Conservation (phyloP, 2,329 filamentous ascomycete genomes). For the Aspergillus sp. region DNA sequence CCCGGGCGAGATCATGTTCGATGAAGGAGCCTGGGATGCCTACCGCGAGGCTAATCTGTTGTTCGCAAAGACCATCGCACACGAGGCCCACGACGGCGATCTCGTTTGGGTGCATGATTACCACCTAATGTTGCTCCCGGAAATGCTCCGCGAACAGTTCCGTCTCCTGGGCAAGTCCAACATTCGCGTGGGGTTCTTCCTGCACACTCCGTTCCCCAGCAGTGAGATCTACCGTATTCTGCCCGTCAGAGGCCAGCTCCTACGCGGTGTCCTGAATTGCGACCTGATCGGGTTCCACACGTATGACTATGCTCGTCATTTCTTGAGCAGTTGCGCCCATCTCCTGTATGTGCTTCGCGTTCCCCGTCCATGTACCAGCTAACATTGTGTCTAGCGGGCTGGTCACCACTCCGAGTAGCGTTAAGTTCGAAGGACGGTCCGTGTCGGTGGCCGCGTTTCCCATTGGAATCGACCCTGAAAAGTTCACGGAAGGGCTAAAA, state of each 20-base stretch:
- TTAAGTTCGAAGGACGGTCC: conserved; percentile 80
- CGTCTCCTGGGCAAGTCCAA: conserved; percentile 69
- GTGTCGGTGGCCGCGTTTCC: conserved; percentile 89
- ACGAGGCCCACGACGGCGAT: conserved; percentile 84
- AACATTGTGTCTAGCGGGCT: conserved; percentile 30
- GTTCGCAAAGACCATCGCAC: conserved; percentile 80
- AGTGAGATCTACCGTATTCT: conserved; percentile 94
- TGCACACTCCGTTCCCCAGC: conserved; percentile 92
- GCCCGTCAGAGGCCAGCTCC: conserved; percentile 80
- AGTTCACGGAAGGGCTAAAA: conserved; percentile 82
- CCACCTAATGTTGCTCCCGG: conserved; percentile 88
- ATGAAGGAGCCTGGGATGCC: conserved; percentile 85
- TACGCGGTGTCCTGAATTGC: conserved; percentile 81
- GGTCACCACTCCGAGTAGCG: conserved; percentile 78
- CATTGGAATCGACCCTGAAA: conserved; percentile 93
- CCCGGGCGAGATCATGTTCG: conserved; percentile 92
- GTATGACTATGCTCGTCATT: conserved; percentile 92
- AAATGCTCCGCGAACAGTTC: conserved; percentile 87
- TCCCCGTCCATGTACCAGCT: conserved; percentile 10
- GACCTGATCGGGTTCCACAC: conserved; percentile 95
- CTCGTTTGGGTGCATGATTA: conserved; percentile 96
- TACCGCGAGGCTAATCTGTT: conserved; percentile 87
- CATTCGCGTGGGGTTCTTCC: conserved; percentile 93
- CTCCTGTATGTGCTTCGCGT: conserved; percentile 60
- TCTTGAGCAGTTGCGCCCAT: conserved; percentile 86